Conservation (phyloP, 2,329 filamentous ascomycete species). For the Chaetomiaceae sp. region DNA sequence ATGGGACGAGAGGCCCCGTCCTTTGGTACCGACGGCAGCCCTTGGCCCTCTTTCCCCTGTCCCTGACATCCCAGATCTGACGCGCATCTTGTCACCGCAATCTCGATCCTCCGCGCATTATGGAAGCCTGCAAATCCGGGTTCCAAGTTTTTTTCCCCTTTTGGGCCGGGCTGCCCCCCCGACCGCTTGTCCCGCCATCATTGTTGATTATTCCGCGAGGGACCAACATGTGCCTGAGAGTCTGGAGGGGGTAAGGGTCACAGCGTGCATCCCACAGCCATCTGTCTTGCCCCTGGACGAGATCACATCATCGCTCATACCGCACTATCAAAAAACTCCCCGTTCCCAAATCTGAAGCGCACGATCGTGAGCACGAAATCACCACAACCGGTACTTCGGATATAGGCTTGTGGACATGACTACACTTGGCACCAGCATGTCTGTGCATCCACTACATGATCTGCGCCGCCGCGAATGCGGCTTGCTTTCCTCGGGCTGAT, state of each 20-base stretch:
- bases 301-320: too few relatives aligned
- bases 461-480: not conserved
- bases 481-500: constrained; percentile 3
- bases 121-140: not conserved
- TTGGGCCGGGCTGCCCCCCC: not conserved
- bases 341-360: too few relatives aligned
- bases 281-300: not conserved
- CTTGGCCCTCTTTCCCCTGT: constrained; percentile 1
- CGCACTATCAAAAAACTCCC: too few relatives aligned
- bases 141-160: not conserved
- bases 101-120: not conserved
- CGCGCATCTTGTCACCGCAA: not conserved
- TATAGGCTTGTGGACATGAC: too few relatives aligned
- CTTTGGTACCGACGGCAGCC: constrained; percentile 9
- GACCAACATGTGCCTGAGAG: too few relatives aligned
- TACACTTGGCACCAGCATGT: too few relatives aligned
- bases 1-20: constrained; percentile 6
- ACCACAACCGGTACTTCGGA: too few relatives aligned
- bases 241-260: too few relatives aligned
- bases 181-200: too few relatives aligned
- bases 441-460: not conserved
- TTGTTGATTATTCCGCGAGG: too few relatives aligned
- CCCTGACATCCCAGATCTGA: constrained; percentile 4
- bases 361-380: too few relatives aligned
- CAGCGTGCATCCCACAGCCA: too few relatives aligned